Base-by-base conservation (phyloP, 225 moss, liverwort and hornwort species). In the Physcomitrellopsis africana region DNA sequence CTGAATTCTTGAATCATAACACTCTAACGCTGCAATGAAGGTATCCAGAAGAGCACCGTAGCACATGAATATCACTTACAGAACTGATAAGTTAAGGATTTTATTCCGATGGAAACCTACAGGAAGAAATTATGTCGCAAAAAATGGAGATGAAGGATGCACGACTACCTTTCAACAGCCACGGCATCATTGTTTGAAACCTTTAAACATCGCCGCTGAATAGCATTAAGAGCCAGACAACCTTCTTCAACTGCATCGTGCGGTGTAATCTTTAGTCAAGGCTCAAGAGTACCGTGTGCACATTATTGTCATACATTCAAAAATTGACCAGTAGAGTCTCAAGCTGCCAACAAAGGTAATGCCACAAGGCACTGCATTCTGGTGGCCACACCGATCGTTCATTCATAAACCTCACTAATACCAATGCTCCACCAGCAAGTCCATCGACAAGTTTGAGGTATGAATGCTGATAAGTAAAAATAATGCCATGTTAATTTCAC, bases 121-220 rank as follows among this genome's bases (percentile, higher is more conserved):
- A 32, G 10, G 9, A 53, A 53, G 3, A 2, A 74, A 43, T 3
- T 22, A 8, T 20, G 1, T 14, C 14, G 15, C 18, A 29, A 24
- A n/a, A 48, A 58, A 42, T 49, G 14, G 6, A 46, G 79, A 74
- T 42, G n/a, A 66, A 19, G 65, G 27, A 75, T 54, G 57, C 44
- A 45, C 8, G 4, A 18, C 48, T 68, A 92, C 92, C 81, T 83
- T 4, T 67, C 81, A 10, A 92, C 86, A 26, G 74, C 48, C 20
- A 91, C 64, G 6, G 46, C 51, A 56, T 93, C 91, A 20, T 69
- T 70, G 69, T 74, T 17, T 46, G 89, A 91, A 52, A 93, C 89
- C 81, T 62, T 91, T 43, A 93, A 43, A 57, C 82, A 84, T n/a
- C 72, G 66, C 45, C 93, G 86, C 54, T 91, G 91, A 10, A 70